Percentiles rank a stretch among this genome's conserved stretches.
These are phyloP conservation scores for Chlamydomonas eustigma DNA, from an alignment of 139 green algal genomes.

Conservation along the genomic window DNA sequence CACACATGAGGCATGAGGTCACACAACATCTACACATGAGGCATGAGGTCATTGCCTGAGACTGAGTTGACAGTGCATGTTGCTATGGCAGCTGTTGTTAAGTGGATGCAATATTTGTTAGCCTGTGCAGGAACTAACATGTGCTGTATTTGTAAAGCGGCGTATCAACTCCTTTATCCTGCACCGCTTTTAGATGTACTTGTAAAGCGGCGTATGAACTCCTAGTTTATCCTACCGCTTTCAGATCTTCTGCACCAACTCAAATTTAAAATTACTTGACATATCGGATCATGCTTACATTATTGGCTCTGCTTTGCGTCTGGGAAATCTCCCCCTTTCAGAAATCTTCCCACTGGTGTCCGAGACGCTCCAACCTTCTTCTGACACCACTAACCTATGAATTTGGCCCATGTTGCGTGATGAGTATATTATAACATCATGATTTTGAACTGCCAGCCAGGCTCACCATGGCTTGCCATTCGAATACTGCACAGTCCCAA, in stretches of 20 bases:
- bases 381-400: constrained; percentile 27
- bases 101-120: too few species aligned
- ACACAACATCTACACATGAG: constrained; percentile 11
- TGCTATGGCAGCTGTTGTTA: too few species aligned
- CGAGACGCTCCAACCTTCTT: constrained; percentile 12
- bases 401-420: too few species aligned
- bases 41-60: constrained; percentile 1
- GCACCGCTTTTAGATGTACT: background rate
- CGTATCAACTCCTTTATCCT: too few species aligned
- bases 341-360: constrained; percentile 20
- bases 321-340: constrained; percentile 22
- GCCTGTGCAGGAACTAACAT: too few species aligned
- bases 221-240: background rate
- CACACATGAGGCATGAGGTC: too few species aligned
- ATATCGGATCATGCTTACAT: background rate
- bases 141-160: too few species aligned
- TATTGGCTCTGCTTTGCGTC: constrained; percentile 6
- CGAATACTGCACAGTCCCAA: constrained; percentile 21
- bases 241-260: background rate
- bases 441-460: background rate
- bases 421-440: too few species aligned
- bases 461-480: constrained; percentile 31
- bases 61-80: background rate
- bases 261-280: background rate
- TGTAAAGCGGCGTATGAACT: background rate